Evolutionary conservation across 768 basidiomycete species (phyloP).

Genomic region (Kwoniella dejecticola): DNA sequence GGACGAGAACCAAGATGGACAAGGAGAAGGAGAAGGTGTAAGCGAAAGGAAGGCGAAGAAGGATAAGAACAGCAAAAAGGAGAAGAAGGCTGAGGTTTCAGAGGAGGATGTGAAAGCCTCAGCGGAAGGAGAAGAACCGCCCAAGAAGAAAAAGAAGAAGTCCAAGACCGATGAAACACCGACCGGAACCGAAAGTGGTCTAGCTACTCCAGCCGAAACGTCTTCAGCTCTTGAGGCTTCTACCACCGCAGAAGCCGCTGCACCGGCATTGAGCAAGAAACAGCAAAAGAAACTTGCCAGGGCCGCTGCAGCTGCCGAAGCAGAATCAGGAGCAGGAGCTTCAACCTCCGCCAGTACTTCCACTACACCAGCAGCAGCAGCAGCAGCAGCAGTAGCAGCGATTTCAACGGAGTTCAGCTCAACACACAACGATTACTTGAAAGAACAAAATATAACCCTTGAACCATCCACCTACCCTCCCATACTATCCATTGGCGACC

Average conservation of each 20-base stretch:
- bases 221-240: not conserved
- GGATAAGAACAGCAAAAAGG: constrained; percentile 33
- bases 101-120: too few species aligned
- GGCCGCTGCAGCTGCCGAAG: constrained; percentile 24
- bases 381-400: constrained; percentile 34
- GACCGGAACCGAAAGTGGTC: not conserved
- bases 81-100: constrained; percentile 9
- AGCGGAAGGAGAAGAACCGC: constrained; percentile 5
- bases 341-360: too few species aligned
- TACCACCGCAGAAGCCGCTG: not conserved
- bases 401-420: constrained; percentile 52
- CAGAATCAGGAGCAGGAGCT: too few species aligned
- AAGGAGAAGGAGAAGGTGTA: constrained; percentile 44
- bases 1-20: too few species aligned
- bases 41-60: constrained; percentile 54
- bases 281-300: constrained; percentile 43
- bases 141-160: constrained; percentile 37
- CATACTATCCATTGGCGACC: constrained; percentile 69
- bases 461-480: constrained; percentile 64
- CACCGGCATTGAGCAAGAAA: constrained; percentile 29
- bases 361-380: constrained; percentile 9
- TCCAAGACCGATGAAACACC: constrained; percentile 3
- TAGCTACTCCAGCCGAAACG: constrained; percentile 22
- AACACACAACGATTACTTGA: constrained; percentile 68
- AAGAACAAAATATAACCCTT: constrained; percentile 73